Evolutionary conservation across 306 rosid species (phyloP), one percentile per base, ranked within the genome.

Genomic region (Quercus ilex): DNA sequence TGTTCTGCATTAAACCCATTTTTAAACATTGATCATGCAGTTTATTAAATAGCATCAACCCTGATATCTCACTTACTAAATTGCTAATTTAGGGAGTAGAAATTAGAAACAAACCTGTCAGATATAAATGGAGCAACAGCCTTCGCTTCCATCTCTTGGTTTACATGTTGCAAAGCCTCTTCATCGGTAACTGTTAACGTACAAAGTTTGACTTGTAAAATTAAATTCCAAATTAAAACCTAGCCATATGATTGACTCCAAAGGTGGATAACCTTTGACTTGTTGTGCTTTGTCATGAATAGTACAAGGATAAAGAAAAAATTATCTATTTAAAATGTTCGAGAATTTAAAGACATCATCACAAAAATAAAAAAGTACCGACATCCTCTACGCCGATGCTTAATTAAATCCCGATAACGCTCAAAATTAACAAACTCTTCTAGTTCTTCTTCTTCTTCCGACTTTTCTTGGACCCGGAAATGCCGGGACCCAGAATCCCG

Each of bases 381-480:
- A 93, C 98, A 95, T 95, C 99, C 99, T 95, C 99, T 93, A 87
- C 95, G 98, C 75, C 89, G 98, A 91, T 93, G 98, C 98, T 93
- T 95, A 91, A 95, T 81, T 90, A 95, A 95, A 93, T 95, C 99
- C 95, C 98, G 97, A 86, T 91, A 95, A 90, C 99, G 97, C 98
- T 95, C 97, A 95, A 95, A 95, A 90, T 93, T 95, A 93, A 95
- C 99, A 93, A 90, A 93, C 98, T 95, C 99, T 88, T 93, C 98
- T 91, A 95, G 83, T 82, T 95, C 99, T 88, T 95, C 97, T 84
- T 93, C 98, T 80, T 95, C 99, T 70, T 95, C 98, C 3, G 97
- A 83, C 84, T 95, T 90, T 69, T 93, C 93, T 62, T 84, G 98
- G n/a, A 80, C 86, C 5, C 91, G 85, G 46, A 74, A 74, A 62